Conservation (phyloP, 225 moss, liverwort and hornwort species). For the Polytrichum formosum region DNA sequence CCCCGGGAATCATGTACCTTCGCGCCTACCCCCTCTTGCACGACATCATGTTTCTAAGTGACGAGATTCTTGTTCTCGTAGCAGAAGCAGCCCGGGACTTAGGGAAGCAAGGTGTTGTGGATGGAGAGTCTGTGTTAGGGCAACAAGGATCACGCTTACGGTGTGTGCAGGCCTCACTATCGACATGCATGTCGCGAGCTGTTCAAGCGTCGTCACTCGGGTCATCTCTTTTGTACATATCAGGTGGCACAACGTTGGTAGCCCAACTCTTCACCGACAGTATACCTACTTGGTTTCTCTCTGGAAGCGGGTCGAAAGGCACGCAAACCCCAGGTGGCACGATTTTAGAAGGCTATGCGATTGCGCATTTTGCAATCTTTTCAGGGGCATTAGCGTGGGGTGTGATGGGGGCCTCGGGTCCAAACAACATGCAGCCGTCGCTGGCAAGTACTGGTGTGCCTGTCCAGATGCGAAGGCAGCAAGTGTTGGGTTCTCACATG, state of each 20-base stretch:
- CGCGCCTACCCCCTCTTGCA: slow-evolving; percentile 62
- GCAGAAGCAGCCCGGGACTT: slow-evolving; percentile 67
- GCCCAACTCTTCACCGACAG: slow-evolving; percentile 73
- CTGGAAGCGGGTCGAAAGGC: slow-evolving; percentile 45
- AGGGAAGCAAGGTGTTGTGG: slow-evolving; percentile 27
- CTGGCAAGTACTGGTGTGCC: slow-evolving; percentile 59
- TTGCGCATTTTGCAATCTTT: slow-evolving; percentile 79
- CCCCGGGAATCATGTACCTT: slow-evolving; percentile 76
- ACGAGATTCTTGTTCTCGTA: slow-evolving; percentile 73
- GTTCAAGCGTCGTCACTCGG: slow-evolving; percentile 75
- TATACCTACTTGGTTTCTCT: slow-evolving; percentile 86
- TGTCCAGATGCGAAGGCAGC: slow-evolving; percentile 49
- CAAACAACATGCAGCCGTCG: slow-evolving; percentile 17
- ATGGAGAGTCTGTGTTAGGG: slow-evolving; percentile 23
- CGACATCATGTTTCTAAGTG: slow-evolving; percentile 88
- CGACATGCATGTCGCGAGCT: slow-evolving; percentile 57
- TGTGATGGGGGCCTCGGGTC: slow-evolving; percentile 34
- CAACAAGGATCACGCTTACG: slow-evolving; percentile 36
- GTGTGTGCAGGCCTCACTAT: slow-evolving; percentile 57
- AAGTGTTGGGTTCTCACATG: slow-evolving; percentile 71
- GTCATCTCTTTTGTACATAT: slow-evolving; percentile 70
- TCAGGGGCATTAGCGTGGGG: slow-evolving; percentile 93
- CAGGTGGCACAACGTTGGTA: slow-evolving; percentile 80
- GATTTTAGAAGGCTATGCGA: slow-evolving; percentile 71
- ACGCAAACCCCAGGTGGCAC: slow-evolving; percentile 48